phyloP scores from a whole-genome alignment of 1,284 basidiomycete genomes.

The Cronartium quercuum region DNA sequence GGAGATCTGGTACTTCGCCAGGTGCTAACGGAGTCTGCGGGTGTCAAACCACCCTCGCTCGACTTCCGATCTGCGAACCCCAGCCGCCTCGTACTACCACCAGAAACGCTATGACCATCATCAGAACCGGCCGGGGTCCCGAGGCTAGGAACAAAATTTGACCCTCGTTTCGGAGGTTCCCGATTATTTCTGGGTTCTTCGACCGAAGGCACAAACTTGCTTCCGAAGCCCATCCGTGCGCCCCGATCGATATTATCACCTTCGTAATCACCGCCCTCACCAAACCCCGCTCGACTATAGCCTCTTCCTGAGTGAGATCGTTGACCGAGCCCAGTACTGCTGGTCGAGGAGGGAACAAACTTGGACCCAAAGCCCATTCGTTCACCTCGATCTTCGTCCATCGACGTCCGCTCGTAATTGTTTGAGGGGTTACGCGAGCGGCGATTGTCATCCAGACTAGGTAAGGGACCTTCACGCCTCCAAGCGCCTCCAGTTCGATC shows the following conservation, averaged over 20 bases:
- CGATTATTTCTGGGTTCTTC: conserved; percentile 26
- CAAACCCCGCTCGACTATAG: conserved; percentile 7
- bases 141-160: conserved; percentile 16
- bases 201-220: conserved; percentile 26
- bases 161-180: conserved; percentile 19
- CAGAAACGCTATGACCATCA: conserved; percentile 25
- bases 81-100: conserved; percentile 9
- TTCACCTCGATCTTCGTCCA: conserved; percentile 33
- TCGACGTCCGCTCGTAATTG: conserved; percentile 3
- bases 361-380: conserved; percentile 36
- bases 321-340: not conserved
- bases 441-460: conserved; percentile 32
- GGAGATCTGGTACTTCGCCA: conserved; percentile 21
- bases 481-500: conserved; percentile 36
- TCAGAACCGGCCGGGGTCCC: conserved; percentile 22
- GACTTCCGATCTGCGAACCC: conserved; percentile 4
- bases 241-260: conserved; percentile 25
- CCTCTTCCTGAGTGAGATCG: conserved; percentile 22
- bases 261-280: not conserved
- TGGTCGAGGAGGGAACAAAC: conserved; percentile 22
- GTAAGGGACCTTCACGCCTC: conserved; percentile 28
- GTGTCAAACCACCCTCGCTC: conserved; percentile 5
- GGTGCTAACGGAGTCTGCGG: conserved; percentile 23
- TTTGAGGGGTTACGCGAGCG: conserved; percentile 16
- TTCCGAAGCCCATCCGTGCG: conserved; percentile 28